Evolutionary conservation across 495 filamentous ascomycete species (phyloP).

Genomic region (Penicillium taxi): DNA sequence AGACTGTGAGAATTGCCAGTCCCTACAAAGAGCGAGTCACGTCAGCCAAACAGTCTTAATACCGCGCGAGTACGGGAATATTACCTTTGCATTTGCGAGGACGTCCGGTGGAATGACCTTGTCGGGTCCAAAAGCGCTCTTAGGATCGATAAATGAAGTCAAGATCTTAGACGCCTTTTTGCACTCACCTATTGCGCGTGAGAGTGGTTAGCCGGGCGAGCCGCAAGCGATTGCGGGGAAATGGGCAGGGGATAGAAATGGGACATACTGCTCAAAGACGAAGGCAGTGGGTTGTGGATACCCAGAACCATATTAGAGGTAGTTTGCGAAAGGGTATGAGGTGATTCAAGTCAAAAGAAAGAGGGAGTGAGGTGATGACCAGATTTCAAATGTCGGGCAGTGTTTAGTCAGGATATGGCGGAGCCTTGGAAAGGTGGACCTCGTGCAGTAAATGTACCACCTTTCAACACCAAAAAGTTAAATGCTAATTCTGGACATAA

Average conservation of each 20-base stretch:
- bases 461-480: too few relatives aligned
- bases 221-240: slow-evolving; percentile 34
- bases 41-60: slow-evolving; percentile 9
- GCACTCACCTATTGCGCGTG: slow-evolving; percentile 58
- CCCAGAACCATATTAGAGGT: slow-evolving; percentile 47
- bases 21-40: slow-evolving; percentile 51
- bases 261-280: slow-evolving; percentile 54
- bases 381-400: slow-evolving; percentile 13
- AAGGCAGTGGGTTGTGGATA: slow-evolving; percentile 62
- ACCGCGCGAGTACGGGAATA: slow-evolving; percentile 14
- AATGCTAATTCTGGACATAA: too few relatives aligned
- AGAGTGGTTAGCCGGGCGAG: slow-evolving; percentile 20
- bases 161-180: slow-evolving; percentile 90
- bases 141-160: slow-evolving; percentile 87
- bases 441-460: too few relatives aligned
- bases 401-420: slow-evolving; percentile 25
- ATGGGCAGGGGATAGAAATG: slow-evolving; percentile 7
- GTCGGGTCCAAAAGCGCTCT: slow-evolving; percentile 90
- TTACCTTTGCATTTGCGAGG: slow-evolving; percentile 83
- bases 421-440: too few relatives aligned
- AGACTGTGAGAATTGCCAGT: slow-evolving; percentile 86
- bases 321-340: slow-evolving; percentile 10
- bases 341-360: slow-evolving; percentile 6
- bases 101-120: slow-evolving; percentile 94
- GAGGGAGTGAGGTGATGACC: slow-evolving; percentile 13